Evolutionary conservation across 2,329 filamentous ascomycete species (phyloP).

Genomic region (Phialemoniopsis sp.): DNA sequence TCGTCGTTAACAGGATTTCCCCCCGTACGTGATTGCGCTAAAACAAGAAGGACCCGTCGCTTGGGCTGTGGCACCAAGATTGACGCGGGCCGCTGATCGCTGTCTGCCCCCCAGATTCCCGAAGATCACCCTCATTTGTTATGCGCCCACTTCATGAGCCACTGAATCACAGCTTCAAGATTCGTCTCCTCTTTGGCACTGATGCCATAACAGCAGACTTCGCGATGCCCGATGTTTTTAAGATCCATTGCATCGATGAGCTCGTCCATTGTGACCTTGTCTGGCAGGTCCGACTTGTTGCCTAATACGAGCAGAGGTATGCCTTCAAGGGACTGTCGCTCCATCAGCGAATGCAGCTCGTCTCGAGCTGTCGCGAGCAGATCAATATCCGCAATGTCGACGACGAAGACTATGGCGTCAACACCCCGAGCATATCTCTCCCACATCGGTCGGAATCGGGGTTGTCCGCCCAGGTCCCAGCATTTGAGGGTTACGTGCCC

Average conservation of each 20-base stretch:
- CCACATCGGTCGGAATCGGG: conserved; percentile 98
- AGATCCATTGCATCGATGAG: conserved; percentile 90
- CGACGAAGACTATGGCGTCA: conserved; percentile 97
- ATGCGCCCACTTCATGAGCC: conserved; percentile 81
- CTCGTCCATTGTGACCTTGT: conserved; percentile 89
- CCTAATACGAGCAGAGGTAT: conserved; percentile 93
- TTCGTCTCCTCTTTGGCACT: conserved; percentile 99
- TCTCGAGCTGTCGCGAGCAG: conserved; percentile 83
- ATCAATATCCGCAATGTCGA: conserved; percentile 85
- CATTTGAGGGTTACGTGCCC: conserved; percentile 98
- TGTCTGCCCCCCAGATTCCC: no score
- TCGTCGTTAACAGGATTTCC: no score
- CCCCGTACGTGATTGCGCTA: neutral
- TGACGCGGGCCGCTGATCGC: no score
- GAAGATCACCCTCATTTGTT: conserved; percentile 51
- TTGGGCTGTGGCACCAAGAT: conserved; percentile 1
- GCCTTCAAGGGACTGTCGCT: conserved; percentile 76
- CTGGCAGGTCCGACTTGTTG: conserved; percentile 94
- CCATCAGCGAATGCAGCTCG: conserved; percentile 85
- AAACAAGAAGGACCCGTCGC: neutral
- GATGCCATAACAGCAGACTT: conserved; percentile 98
- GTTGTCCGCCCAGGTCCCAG: conserved; percentile 97
- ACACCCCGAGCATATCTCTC: conserved; percentile 97
- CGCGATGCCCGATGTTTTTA: conserved; percentile 82
- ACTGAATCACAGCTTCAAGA: conserved; percentile 92